Conservation (phyloP, 2,329 filamentous ascomycete genomes). For the Neocucurbitaria cava region DNA sequence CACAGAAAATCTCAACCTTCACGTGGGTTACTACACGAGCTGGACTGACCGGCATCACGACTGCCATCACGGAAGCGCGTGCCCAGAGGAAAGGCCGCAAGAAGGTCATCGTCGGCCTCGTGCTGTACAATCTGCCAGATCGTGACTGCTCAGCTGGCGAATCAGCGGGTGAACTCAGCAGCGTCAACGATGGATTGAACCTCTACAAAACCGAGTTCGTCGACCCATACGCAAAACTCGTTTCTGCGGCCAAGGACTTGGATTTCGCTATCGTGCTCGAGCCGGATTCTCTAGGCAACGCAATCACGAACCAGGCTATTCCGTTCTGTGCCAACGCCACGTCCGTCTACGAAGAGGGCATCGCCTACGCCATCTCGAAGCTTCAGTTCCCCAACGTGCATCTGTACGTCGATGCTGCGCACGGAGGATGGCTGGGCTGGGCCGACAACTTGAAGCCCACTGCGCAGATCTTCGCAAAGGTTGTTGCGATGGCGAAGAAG, state of each 20-base stretch:
- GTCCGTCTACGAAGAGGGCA: slow-evolving; percentile 37
- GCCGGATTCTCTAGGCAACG: slow-evolving; percentile 37
- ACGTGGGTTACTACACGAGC: slow-evolving; percentile 34
- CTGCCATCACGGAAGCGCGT: slow-evolving; percentile 32
- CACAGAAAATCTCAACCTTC: slow-evolving; percentile 35
- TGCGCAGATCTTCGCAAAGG: slow-evolving; percentile 31
- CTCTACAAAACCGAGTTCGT: slow-evolving; percentile 40
- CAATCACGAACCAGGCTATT: slow-evolving; percentile 35
- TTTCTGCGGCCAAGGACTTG: slow-evolving; percentile 31
- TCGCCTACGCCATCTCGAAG: slow-evolving; percentile 38
- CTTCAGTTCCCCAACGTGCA: slow-evolving; percentile 36
- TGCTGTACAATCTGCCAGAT: slow-evolving; percentile 94
- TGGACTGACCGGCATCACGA: slow-evolving; percentile 23
- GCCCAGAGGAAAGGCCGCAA: slow-evolving; percentile 22
- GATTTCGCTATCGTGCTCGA: slow-evolving; percentile 41
- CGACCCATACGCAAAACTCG: slow-evolving; percentile 33
- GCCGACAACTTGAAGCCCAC: slow-evolving; percentile 37
- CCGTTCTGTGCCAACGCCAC: slow-evolving; percentile 31
- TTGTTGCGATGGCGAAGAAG: slow-evolving; percentile 31
- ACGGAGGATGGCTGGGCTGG: slow-evolving; percentile 41
- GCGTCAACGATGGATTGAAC: slow-evolving; percentile 57
- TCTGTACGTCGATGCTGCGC: slow-evolving; percentile 40
- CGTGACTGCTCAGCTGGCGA: slow-evolving; percentile 82
- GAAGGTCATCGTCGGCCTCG: slow-evolving; percentile 49
- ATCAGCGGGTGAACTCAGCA: slow-evolving; percentile 80